Conservation (phyloP, 2,329 filamentous ascomycete species). For the Calonectria fujianensis region DNA sequence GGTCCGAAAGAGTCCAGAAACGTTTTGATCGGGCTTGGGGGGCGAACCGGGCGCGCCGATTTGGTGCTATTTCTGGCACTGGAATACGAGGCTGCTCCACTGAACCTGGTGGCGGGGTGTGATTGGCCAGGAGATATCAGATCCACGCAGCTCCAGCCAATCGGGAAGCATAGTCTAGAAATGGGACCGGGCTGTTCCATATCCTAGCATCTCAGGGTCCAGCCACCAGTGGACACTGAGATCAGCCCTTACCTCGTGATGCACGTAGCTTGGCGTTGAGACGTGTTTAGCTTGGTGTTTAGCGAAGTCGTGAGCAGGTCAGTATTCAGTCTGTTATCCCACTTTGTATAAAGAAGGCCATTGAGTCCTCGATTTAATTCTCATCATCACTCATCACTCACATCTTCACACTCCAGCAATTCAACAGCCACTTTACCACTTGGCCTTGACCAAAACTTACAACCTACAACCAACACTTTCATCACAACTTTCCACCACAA, state of each 20-base stretch:
- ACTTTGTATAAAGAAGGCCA: background rate
- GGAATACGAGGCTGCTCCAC: slow-evolving; percentile 4
- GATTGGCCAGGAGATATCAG: background rate
- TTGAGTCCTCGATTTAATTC: background rate
- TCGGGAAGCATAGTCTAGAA: background rate
- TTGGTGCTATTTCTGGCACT: slow-evolving; percentile 21
- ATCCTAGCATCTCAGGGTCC: slow-evolving; percentile 1
- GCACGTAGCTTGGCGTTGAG: background rate
- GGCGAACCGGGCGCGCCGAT: slow-evolving; percentile 3
- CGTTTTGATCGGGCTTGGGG: background rate
- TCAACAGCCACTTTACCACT: slow-evolving; percentile 18
- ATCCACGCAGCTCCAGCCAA: background rate
- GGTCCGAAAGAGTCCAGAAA: background rate
- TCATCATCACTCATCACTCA: slow-evolving; percentile 10
- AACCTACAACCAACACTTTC: background rate
- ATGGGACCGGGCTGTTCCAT: background rate
- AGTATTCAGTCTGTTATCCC: background rate
- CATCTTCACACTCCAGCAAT: slow-evolving; percentile 2
- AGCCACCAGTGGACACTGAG: slow-evolving; percentile 13
- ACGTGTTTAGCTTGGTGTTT: slow-evolving; percentile 14
- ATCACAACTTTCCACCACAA: background rate
- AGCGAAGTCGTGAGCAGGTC: background rate
- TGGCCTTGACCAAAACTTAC: background rate
- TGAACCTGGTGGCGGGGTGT: too few relatives aligned
- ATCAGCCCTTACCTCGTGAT: slow-evolving; percentile 18